These are phyloP conservation scores for Oryza coarctata DNA, from an alignment of 176 grass and related monocot species.

Conservation along the genomic window DNA sequence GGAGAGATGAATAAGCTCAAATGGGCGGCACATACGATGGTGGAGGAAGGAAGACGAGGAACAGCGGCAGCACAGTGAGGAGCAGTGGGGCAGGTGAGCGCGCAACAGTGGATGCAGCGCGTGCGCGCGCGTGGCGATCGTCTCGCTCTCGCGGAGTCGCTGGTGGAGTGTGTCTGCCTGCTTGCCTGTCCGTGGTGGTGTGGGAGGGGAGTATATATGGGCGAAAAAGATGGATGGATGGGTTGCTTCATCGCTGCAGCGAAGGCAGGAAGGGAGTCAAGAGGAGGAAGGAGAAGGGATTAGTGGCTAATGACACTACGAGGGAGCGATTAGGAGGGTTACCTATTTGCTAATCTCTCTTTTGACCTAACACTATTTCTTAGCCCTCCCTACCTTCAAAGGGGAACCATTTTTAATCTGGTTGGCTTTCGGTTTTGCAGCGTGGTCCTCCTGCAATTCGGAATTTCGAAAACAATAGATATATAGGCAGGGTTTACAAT, in stretches of 20 bases:
- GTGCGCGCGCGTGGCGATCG: background rate
- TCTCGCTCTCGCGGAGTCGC: background rate
- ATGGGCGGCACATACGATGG: conserved; percentile 14
- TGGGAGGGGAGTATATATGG: conserved; percentile 12
- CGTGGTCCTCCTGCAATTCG: background rate
- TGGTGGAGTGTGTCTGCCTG: too few relatives aligned
- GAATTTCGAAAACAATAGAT: background rate
- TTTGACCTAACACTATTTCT: background rate
- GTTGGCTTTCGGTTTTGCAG: background rate
- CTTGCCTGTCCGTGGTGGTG: background rate
- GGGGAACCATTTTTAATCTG: background rate
- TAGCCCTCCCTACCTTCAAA: background rate
- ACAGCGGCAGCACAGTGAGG: background rate
- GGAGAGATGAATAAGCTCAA: background rate
- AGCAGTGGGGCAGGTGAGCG: background rate
- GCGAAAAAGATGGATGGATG: conserved; percentile 16
- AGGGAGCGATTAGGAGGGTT: background rate
- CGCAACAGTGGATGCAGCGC: background rate
- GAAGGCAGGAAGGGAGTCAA: too few relatives aligned
- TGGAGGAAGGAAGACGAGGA: background rate
- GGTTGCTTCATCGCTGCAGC: background rate
- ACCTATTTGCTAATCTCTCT: background rate
- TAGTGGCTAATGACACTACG: background rate
- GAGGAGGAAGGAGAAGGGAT: background rate
- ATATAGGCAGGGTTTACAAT: too few relatives aligned